Evolutionary conservation across 306 rosid species (phyloP).

Genomic region (Prunus padus): DNA sequence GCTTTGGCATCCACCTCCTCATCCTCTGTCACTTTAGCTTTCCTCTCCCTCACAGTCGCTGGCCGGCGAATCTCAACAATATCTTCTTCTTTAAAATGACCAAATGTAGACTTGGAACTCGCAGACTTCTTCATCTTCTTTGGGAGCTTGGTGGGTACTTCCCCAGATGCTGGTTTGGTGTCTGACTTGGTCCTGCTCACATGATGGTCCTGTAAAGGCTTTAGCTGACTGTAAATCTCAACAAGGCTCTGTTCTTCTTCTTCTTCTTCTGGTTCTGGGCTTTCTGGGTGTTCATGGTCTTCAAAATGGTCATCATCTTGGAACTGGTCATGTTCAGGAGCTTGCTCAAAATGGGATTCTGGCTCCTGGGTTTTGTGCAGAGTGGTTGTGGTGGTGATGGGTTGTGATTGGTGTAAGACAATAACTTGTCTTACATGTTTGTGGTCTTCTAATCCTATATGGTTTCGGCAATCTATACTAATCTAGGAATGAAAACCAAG

Average conservation of each 20-base stretch:
- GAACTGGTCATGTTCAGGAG: not conserved
- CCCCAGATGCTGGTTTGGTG: constrained; percentile 63
- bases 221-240: constrained; percentile 53
- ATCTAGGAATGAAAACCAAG: no score
- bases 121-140: constrained; percentile 86
- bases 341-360: constrained; percentile 19
- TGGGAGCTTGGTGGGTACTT: constrained; percentile 52
- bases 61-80: constrained; percentile 65
- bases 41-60: constrained; percentile 57
- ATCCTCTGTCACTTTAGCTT: constrained; percentile 18
- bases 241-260: constrained; percentile 33
- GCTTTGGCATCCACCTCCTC: constrained; percentile 79
- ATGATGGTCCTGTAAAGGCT: constrained; percentile 29
- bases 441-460: no score
- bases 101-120: constrained; percentile 58
- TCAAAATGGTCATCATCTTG: not conserved
- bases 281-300: not conserved
- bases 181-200: constrained; percentile 52
- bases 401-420: no score
- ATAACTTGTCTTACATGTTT: no score
- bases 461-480: no score
- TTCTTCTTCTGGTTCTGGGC: constrained; percentile 11
- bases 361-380: not conserved
- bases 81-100: constrained; percentile 59
- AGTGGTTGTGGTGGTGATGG: constrained; percentile 1